Evolutionary conservation across 1,284 basidiomycete species (phyloP), one percentile per base, ranked within the genome.

Genomic region (Ustilago vetiveriae): DNA sequence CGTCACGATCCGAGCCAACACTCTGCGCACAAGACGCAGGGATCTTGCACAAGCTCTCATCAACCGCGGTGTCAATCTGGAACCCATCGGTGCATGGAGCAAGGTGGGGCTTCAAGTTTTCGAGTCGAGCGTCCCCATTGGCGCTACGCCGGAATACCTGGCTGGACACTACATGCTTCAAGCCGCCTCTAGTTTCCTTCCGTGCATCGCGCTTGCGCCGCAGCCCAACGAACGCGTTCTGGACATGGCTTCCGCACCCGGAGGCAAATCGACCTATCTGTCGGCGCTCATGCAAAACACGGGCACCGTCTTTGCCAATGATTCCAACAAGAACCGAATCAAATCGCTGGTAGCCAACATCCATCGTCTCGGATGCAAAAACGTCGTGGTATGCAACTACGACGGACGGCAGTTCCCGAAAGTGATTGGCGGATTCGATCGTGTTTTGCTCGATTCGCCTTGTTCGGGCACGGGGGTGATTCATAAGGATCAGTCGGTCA

Each of bases 121-220:
- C 79, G 96, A 98, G 83, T 94, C 91, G 70, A 89, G 88, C 55
- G 94, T 99, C 4, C 96, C 96, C 2, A 91, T 99, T 33, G 82
- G 82, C 80, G 96, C 96, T 5, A 98, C 96, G 3, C 96, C 96
- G 6, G 96, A 99, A 84, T 99, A 99, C 83, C 89, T 99, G 32
- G 94, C 95, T 0, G 96, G 96, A 3, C 94, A 99, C 82, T 99
- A 99, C 85, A 98, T 99, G 92, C 90, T 98, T 17, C 96, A 99
- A 85, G 93, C 96, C 4, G 96, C 96, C 4, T 96, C 94, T 6
- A 98, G 94, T 1, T 98, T 99, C 87, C 86, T 99, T n/a, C 96
- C 96, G 38, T 95, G 98, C 75, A 94, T 98, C 73, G 93, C 96
- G 1, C 89, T 99, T 33, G 86, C 88, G 19, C 96, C 96, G 16